Percentiles rank a stretch among this genome's conserved stretches.
Evolutionary conservation across 176 grass and related monocot genomes (phyloP).

Genomic region (Ampelocalamus luodianensis): DNA sequence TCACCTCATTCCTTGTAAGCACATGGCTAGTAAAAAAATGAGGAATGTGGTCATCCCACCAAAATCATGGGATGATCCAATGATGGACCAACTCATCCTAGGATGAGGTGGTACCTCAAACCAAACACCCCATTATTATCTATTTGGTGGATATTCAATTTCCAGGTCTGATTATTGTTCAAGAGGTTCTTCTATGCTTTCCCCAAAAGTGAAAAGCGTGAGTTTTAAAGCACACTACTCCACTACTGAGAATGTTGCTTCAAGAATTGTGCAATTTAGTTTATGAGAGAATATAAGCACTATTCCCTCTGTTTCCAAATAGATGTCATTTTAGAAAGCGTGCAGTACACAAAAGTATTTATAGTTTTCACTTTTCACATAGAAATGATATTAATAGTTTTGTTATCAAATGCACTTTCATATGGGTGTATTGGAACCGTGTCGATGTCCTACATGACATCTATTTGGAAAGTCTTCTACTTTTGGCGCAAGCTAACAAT

Average conservation of each 20-base stretch:
- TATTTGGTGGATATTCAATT: slow-evolving; percentile 13
- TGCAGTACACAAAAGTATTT: not conserved
- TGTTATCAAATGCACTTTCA: not conserved
- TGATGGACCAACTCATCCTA: not conserved
- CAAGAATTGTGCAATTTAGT: not conserved
- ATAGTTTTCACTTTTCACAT: not conserved
- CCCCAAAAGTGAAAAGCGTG: not conserved
- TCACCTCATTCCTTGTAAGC: not conserved
- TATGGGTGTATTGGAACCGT: not conserved
- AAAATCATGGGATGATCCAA: not conserved
- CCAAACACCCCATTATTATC: not conserved
- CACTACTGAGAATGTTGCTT: not conserved
- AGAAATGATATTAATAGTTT: not conserved
- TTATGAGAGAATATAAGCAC: not conserved
- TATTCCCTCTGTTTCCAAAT: not conserved
- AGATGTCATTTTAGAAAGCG: not conserved
- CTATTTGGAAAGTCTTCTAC: slow-evolving; percentile 16
- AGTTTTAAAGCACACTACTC: not conserved
- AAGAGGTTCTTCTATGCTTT: slow-evolving; percentile 18
- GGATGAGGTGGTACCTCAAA: not conserved
- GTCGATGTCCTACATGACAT: not conserved
- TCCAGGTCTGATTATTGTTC: slow-evolving; percentile 16
- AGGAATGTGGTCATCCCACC: not conserved
- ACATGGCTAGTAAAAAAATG: not conserved
- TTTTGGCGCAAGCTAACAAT: not conserved